phyloP scores from a whole-genome alignment of 768 basidiomycete species.

The Russula ochroleuca region DNA sequence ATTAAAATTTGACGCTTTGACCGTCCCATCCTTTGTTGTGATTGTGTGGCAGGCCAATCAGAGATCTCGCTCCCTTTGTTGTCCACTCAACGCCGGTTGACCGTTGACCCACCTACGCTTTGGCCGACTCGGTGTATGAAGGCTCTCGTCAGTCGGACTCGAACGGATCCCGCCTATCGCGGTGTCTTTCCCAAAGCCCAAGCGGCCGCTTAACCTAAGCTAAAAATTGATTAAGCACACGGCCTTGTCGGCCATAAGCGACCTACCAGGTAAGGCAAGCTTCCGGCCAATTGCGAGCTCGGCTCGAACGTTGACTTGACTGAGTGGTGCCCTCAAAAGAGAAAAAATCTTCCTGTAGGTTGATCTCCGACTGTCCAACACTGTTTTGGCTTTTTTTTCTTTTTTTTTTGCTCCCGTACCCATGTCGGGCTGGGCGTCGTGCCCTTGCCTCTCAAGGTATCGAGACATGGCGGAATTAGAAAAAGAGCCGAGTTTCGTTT shows the following conservation, averaged over 20 bases:
- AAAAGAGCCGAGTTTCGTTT: not conserved
- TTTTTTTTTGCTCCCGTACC: conserved; percentile 15
- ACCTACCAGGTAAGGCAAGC: conserved; percentile 2
- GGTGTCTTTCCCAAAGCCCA: conserved; percentile 13
- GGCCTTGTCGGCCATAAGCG: conserved; percentile 13
- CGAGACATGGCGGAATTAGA: not conserved
- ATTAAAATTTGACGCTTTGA: conserved; percentile 5
- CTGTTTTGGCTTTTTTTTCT: conserved; percentile 3
- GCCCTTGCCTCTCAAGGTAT: not conserved
- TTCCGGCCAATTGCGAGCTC: not conserved
- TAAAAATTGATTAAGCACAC: conserved; percentile 18
- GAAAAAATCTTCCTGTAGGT: not conserved
- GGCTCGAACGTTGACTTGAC: not conserved
- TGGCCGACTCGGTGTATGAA: not conserved
- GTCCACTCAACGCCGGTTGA: too few species aligned
- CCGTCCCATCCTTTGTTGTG: not conserved
- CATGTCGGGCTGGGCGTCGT: not conserved
- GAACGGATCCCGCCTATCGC: not conserved
- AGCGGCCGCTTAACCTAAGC: conserved; percentile 20
- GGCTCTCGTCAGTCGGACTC: conserved; percentile 1
- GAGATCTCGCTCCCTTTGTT: not conserved
- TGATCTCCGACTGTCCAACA: not conserved
- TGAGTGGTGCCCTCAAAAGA: too few species aligned
- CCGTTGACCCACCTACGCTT: too few species aligned
- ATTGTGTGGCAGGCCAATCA: conserved; percentile 5